Evolutionary conservation across 2,329 filamentous ascomycete species (phyloP).

Genomic region (Fusarium proliferatum): DNA sequence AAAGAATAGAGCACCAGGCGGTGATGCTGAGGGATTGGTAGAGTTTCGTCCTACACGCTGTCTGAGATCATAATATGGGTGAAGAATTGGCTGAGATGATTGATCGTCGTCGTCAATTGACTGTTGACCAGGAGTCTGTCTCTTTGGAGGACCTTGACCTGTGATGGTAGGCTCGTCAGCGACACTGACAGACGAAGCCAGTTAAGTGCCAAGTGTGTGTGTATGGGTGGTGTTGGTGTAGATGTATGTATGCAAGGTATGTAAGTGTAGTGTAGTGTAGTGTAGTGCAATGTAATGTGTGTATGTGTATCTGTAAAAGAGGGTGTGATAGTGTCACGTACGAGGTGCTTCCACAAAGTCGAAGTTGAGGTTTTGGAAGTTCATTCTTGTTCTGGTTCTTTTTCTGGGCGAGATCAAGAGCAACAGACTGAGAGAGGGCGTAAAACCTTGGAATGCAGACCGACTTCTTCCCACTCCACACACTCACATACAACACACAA

Average conservation of each 20-base stretch:
- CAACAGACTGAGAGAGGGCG: not conserved
- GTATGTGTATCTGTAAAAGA: not conserved
- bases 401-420: constrained; percentile 33
- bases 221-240: not conserved
- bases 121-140: constrained; percentile 30
- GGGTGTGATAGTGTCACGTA: constrained; percentile 45
- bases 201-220: not conserved
- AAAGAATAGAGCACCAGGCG: constrained; percentile 49
- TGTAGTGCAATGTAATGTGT: not conserved
- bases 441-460: constrained; percentile 36
- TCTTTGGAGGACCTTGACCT: constrained; percentile 43
- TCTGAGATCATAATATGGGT: constrained; percentile 42
- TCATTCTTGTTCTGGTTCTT: constrained; percentile 47
- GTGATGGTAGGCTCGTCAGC: constrained; percentile 30
- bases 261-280: not conserved
- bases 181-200: constrained; percentile 30
- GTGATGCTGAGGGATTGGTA: constrained; percentile 45
- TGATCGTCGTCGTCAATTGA: constrained; percentile 42
- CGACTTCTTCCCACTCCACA: constrained; percentile 49
- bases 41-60: constrained; percentile 37
- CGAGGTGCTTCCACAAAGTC: constrained; percentile 53
- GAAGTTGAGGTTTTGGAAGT: constrained; percentile 51
- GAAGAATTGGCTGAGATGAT: constrained; percentile 41
- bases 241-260: not conserved
- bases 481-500: constrained; percentile 42